Conservation (phyloP, 306 rosid species). For the Styphnolobium japonicum region DNA sequence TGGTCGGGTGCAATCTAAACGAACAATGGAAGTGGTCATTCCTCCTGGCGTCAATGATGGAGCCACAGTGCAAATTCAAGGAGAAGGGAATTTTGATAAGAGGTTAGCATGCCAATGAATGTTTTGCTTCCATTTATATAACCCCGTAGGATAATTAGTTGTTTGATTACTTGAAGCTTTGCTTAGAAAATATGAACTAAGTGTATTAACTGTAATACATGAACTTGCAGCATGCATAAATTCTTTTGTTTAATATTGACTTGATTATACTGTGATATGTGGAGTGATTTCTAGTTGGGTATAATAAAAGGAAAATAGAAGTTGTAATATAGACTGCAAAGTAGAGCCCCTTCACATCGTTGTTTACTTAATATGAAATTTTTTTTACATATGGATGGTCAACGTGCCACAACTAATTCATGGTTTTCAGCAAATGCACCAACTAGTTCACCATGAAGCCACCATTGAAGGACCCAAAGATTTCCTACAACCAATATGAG, state of each 20-base stretch:
- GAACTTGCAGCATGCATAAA: neutral
- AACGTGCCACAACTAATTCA: neutral
- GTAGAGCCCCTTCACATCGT: neutral
- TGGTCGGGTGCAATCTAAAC: constrained; percentile 61
- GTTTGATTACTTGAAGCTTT: neutral
- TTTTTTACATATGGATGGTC: neutral
- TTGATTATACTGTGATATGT: neutral
- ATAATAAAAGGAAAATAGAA: neutral
- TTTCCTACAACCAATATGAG: neutral
- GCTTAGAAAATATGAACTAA: neutral
- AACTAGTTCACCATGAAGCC: neutral
- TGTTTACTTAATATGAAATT: neutral
- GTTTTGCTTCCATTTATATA: neutral
- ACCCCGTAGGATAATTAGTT: neutral
- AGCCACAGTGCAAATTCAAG: constrained; percentile 73
- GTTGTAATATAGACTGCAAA: neutral
- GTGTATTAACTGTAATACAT: neutral
- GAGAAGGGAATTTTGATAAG: constrained; percentile 75
- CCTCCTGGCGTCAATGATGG: constrained; percentile 86
- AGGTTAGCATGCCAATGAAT: constrained; percentile 44
- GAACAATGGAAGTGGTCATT: constrained; percentile 49
- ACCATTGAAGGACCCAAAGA: neutral
- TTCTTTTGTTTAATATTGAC: neutral
- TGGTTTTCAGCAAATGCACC: neutral
- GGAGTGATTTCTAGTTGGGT: neutral